These are phyloP conservation scores for Boletus reticuloceps DNA, from an alignment of 768 basidiomycete species.

Conservation along the genomic window DNA sequence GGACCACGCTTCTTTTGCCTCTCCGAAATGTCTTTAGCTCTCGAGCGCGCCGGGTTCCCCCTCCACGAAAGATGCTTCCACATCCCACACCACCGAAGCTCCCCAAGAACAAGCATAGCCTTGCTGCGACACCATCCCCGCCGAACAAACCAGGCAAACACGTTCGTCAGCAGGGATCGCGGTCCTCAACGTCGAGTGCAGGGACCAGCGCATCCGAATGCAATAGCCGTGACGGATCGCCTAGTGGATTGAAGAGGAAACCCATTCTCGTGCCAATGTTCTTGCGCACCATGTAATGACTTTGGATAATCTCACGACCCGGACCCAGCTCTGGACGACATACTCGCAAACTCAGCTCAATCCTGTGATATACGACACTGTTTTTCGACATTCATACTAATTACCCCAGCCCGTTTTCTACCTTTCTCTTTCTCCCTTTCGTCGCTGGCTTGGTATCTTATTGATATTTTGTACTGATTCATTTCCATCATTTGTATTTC, in stretches of 20 bases:
- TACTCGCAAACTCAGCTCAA: background rate
- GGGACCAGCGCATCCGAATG: constrained; percentile 37
- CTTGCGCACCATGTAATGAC: constrained; percentile 31
- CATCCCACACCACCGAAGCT: constrained; percentile 4
- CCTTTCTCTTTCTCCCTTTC: background rate
- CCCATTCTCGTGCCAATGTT: constrained; percentile 64
- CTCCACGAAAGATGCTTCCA: constrained; percentile 4
- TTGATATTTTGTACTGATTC: background rate
- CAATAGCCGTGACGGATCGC: constrained; percentile 32
- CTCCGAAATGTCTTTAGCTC: constrained; percentile 39
- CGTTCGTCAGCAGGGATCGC: constrained; percentile 19
- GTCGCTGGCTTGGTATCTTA: background rate
- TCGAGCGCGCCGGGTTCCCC: constrained; percentile 8
- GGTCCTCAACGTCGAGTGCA: constrained; percentile 25
- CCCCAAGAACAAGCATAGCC: background rate
- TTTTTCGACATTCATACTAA: constrained; percentile 19
- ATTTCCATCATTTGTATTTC: background rate
- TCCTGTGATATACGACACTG: background rate
- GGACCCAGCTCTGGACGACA: background rate
- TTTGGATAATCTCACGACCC: background rate
- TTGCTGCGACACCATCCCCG: constrained; percentile 9
- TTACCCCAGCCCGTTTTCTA: background rate
- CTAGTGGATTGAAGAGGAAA: constrained; percentile 52
- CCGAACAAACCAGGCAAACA: constrained; percentile 5
- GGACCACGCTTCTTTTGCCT: constrained; percentile 28